Base-by-base conservation (phyloP, 2,329 filamentous ascomycete species). In the Colletotrichum lupini region DNA sequence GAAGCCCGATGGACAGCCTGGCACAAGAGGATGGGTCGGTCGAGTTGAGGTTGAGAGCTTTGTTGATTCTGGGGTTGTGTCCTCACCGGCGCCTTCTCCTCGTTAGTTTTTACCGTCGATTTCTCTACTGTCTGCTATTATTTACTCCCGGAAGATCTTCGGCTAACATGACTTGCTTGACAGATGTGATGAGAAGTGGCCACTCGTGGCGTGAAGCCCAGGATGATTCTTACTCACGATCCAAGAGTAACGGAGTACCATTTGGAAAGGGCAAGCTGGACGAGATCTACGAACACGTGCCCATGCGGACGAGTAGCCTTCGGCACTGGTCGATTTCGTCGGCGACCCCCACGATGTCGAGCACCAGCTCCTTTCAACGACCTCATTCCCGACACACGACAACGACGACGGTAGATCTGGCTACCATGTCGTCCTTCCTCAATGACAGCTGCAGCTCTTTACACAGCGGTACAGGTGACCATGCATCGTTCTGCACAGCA, bases 301-400 rank as follows among this genome's bases (percentile, higher is more conserved):
- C 84, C 4, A 75, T 81, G 5, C 77, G 81, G 26, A 80, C 81
- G 65, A 79, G 84, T 78, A 84, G 81, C 58, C 72, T 83, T 2
- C 80, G 81, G 4, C 81, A 82, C 22, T 84, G 81, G 80, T 87
- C 85, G 5, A 77, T 84, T 11, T 83, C 84, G 2, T 86, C 85
- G 0, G 79, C 83, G 9, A 84, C 85, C 4, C 83, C 81, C 60
- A 82, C 78, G 2, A 78, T 80, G 16, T 85, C 84, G 4, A 85
- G 82, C 62, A 76, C 79, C 28, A 83, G 83, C 66, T 86, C 85
- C 16, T 83, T 82, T n/a, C 77, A 73, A 4, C 79, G 83, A 2
- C 83, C 85, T 1, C 80, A 81, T 32, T 87, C 85, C 2, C 82
- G 80, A 28, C 84, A 86, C 67, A 87, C 86, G 0, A 81, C 83